Conservation (phyloP, 2,329 filamentous ascomycete species). For the Curvularia sp. region DNA sequence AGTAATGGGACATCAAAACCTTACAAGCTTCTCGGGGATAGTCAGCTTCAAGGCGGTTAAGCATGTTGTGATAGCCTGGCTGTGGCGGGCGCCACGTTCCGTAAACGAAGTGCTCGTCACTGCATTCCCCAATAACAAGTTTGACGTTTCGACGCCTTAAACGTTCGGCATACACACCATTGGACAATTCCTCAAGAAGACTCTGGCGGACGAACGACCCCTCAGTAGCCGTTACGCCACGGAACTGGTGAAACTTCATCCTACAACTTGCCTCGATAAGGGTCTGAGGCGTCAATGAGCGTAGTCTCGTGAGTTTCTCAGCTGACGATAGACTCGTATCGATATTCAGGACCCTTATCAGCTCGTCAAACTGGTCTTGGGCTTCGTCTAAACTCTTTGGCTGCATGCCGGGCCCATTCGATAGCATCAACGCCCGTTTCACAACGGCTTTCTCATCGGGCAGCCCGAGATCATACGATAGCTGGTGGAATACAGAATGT, state of each 20-base stretch:
- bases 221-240: slow-evolving; percentile 57
- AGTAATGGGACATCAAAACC: slow-evolving; percentile 55
- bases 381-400: slow-evolving; percentile 57
- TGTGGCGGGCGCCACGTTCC: slow-evolving; percentile 58
- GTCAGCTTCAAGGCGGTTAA: slow-evolving; percentile 59
- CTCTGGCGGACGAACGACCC: slow-evolving; percentile 54
- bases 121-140: slow-evolving; percentile 62
- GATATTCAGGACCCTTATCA: slow-evolving; percentile 56
- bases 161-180: slow-evolving; percentile 55
- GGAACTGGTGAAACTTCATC: slow-evolving; percentile 62
- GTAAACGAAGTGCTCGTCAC: slow-evolving; percentile 62
- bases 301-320: slow-evolving; percentile 58
- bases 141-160: slow-evolving; percentile 56
- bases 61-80: slow-evolving; percentile 52
- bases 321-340: slow-evolving; percentile 46
- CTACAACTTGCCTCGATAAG: slow-evolving; percentile 54
- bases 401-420: slow-evolving; percentile 61
- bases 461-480: slow-evolving; percentile 62
- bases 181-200: slow-evolving; percentile 57
- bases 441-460: slow-evolving; percentile 57
- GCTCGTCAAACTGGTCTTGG: slow-evolving; percentile 61
- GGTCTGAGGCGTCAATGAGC: slow-evolving; percentile 46
- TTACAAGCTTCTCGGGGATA: slow-evolving; percentile 57
- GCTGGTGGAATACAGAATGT: slow-evolving; percentile 64
- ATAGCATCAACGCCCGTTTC: slow-evolving; percentile 61